These are phyloP conservation scores for Heterobasidion occidentale DNA, from an alignment of 1,284 basidiomycete genomes.

Conservation along the genomic window DNA sequence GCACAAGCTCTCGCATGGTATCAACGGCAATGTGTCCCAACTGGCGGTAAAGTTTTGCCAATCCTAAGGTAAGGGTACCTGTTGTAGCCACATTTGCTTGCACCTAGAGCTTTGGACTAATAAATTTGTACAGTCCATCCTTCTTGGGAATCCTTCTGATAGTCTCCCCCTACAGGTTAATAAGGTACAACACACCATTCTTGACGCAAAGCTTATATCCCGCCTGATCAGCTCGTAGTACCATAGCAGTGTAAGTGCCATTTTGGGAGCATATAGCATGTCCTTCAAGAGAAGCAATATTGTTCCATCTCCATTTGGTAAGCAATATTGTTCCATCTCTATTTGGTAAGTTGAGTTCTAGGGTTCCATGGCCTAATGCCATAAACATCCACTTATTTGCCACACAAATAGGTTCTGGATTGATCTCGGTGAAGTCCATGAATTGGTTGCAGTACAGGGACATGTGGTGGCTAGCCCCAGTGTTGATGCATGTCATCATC, in stretches of 20 bases:
- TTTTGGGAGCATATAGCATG: constrained; percentile 25
- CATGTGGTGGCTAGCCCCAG: constrained; percentile 1
- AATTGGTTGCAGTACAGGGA: neutral
- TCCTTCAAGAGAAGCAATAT: neutral
- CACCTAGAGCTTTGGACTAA: neutral
- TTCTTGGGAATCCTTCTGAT: constrained; percentile 18
- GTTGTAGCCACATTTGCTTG: constrained; percentile 4
- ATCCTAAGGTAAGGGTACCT: constrained; percentile 9
- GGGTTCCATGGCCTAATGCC: neutral
- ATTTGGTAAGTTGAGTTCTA: no score
- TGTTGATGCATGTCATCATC: neutral
- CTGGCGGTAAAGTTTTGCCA: constrained; percentile 20
- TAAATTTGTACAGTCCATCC: constrained; percentile 21
- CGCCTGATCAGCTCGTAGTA: constrained; percentile 17
- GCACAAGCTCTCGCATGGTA: constrained; percentile 17
- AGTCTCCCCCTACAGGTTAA: constrained; percentile 8
- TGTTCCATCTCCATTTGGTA: neutral
- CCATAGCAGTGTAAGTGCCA: constrained; percentile 26
- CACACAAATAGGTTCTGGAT: neutral
- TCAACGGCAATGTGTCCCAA: constrained; percentile 26
- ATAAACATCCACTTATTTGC: neutral
- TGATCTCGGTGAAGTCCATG: neutral
- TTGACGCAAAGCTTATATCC: constrained; percentile 16
- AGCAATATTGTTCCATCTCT: no score
- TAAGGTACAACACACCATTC: constrained; percentile 16